Percentiles rank a stretch among this genome's conserved stretches.
Conservation (phyloP, 2,329 filamentous ascomycete species). For the Pseudogymnoascus sp. region DNA sequence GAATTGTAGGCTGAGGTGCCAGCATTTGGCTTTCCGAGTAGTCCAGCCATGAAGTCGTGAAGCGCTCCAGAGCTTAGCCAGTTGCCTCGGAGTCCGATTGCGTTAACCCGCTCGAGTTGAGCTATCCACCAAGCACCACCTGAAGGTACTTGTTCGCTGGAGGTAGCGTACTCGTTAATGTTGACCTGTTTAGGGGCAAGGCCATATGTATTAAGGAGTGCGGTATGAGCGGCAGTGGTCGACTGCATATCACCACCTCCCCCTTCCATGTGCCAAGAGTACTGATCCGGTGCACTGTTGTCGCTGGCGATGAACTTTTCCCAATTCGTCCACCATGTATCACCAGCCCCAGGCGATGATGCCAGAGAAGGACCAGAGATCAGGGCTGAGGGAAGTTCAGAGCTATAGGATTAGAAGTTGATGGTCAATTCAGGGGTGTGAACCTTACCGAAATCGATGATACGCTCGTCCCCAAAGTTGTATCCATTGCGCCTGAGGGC, state of each 20-base stretch:
- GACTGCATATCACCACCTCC: conserved; percentile 26
- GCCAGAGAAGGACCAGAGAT: no score
- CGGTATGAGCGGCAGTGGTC: no score
- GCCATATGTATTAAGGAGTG: no score
- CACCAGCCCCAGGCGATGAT: conserved; percentile 13
- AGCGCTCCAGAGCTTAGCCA: conserved; percentile 34
- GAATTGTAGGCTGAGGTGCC: conserved; percentile 10
- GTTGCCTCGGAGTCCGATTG: conserved; percentile 38
- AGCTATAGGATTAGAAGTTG: neutral
- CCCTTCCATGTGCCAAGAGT: conserved; percentile 38
- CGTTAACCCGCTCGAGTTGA: conserved; percentile 39
- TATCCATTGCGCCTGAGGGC: conserved; percentile 34
- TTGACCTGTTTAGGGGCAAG: conserved; percentile 26
- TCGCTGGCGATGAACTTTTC: conserved; percentile 14
- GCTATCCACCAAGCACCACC: conserved; percentile 39
- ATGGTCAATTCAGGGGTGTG: no score
- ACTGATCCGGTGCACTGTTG: conserved; percentile 27
- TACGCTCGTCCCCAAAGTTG: conserved; percentile 35
- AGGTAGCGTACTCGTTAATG: conserved; percentile 42
- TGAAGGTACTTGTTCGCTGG: conserved; percentile 35
- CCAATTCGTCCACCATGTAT: conserved; percentile 38
- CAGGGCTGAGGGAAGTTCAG: no score
- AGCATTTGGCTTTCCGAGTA: conserved; percentile 31
- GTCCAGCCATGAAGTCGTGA: conserved; percentile 38
- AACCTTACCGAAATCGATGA: conserved; percentile 14